Evolutionary conservation across 2,329 filamentous ascomycete species (phyloP).

Genomic region (Arthrobotrys conoides): DNA sequence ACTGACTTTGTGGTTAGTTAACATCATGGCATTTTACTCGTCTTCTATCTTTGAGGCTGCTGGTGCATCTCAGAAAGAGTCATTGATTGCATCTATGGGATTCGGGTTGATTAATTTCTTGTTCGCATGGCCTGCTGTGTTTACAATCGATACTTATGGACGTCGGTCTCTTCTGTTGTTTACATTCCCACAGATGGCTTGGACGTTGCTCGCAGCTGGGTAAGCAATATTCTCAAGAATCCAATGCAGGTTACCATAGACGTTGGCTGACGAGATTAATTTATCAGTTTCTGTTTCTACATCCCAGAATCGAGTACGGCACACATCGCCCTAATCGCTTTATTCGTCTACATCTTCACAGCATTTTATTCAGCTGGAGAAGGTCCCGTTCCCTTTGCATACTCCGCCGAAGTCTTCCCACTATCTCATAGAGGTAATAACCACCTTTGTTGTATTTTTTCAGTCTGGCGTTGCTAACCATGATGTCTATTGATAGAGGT

Average conservation of each 20-base stretch:
- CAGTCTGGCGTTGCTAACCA: conserved; percentile 20
- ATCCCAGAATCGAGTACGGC: conserved; percentile 66
- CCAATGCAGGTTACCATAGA: neutral
- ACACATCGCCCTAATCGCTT: conserved; percentile 72
- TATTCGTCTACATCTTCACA: conserved; percentile 77
- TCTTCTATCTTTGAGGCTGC: conserved; percentile 75
- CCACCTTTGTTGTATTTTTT: conserved; percentile 13
- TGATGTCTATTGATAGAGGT: conserved; percentile 66
- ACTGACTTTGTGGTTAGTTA: conserved; percentile 68
- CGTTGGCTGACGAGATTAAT: conserved; percentile 8
- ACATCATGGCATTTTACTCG: conserved; percentile 83
- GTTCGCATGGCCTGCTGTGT: conserved; percentile 76
- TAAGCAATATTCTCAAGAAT: conserved; percentile 55
- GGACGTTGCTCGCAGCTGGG: conserved; percentile 76
- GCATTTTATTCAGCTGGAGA: conserved; percentile 77
- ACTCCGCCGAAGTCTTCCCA: conserved; percentile 79
- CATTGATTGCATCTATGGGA: conserved; percentile 76
- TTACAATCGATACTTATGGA: conserved; percentile 78
- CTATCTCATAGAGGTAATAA: conserved; percentile 74
- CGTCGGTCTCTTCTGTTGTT: conserved; percentile 75
- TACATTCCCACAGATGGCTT: conserved; percentile 78
- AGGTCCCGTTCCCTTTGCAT: conserved; percentile 78
- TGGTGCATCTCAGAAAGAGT: conserved; percentile 72
- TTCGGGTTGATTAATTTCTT: conserved; percentile 77
- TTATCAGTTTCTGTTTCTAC: conserved; percentile 56